Base-by-base conservation (phyloP, 2,329 filamentous ascomycete species). In the Aspergillus sp. region DNA sequence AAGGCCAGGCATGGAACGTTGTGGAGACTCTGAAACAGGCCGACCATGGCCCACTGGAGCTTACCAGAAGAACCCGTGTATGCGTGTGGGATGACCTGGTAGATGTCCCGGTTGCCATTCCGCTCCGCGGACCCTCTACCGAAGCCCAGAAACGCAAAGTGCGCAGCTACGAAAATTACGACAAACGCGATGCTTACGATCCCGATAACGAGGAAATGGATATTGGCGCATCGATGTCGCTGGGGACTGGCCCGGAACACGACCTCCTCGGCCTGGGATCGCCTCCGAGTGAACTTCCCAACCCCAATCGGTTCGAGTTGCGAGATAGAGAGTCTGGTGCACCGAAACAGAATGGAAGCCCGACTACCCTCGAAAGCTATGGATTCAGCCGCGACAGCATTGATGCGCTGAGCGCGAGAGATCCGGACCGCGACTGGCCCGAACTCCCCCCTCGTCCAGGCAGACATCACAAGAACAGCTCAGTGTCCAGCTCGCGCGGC, bases 71-170 rank as follows among this genome's bases (percentile, higher is more conserved):
- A 60, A 88, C 91, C 45, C 86, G 93, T 63, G 93, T 99, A 16
- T 96, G 91, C 64, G 93, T 99, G 11, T 99, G 94, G 94, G 94
- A 99, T 66, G 94, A 99, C 67, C 78, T 97, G 19, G 94, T 99
- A 19, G 94, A 99, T 64, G 89, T 99, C 14, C 94, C 94, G 2
- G 88, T 97, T 45, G 94, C 92, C 2, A 91, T 97, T 29, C 93
- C 93, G 20, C 87, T 99, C 80, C 86, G 89, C 46, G 83, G 84
- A 7, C 88, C 92, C 6, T 93, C 89, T 4, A 86, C 86, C n/a
- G 93, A 97, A 66, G 87, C 90, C 77, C 86, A 87, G 54, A 83
- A 88, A 49, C 85, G 84, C 49, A 78, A 79, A 60, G 81, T 81
- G 46, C 73, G 71, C 48, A 78, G 76, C 52, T 64, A 79, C 43